phyloP scores from a whole-genome alignment of 139 green algal genomes.

The Ettlia oleoabundans region DNA sequence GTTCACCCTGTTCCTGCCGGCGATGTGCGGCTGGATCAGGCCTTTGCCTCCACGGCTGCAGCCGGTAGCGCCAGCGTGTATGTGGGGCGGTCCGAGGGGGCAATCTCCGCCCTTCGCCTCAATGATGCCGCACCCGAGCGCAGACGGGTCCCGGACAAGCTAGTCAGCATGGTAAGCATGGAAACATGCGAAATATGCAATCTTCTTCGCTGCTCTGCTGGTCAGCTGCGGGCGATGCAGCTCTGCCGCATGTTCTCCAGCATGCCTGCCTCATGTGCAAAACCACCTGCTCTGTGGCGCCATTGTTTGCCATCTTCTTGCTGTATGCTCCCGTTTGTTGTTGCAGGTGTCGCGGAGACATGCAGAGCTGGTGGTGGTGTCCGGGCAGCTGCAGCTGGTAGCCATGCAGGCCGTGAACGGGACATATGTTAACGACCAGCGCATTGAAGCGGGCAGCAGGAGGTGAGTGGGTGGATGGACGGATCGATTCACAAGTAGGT shows the following conservation, averaged over 20 bases:
- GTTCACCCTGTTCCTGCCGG: constrained; percentile 6
- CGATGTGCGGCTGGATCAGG: neutral
- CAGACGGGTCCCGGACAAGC: constrained; percentile 7
- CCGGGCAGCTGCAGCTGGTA: constrained; percentile 15
- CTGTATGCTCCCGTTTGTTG: neutral
- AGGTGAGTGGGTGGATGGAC: constrained; percentile 9
- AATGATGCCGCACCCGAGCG: neutral
- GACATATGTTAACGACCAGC: constrained; percentile 15
- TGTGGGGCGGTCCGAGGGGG: constrained; percentile 5
- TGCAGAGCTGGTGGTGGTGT: neutral
- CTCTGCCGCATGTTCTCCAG: too few species aligned
- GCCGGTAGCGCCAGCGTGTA: neutral
- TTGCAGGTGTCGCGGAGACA: constrained; percentile 21
- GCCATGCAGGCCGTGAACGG: constrained; percentile 7
- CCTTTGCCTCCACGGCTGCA: constrained; percentile 6
- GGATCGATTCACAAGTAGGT: too few species aligned
- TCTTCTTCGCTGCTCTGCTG: too few species aligned
- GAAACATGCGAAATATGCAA: too few species aligned
- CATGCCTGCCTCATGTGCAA: too few species aligned
- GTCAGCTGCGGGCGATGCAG: too few species aligned
- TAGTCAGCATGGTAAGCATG: constrained; percentile 32
- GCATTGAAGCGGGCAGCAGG: neutral
- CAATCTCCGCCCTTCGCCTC: neutral
- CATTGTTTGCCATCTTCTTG: neutral
- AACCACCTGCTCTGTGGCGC: neutral